Base-by-base conservation (phyloP, 805 yeast genomes). In the Metschnikowia reukaufii region DNA sequence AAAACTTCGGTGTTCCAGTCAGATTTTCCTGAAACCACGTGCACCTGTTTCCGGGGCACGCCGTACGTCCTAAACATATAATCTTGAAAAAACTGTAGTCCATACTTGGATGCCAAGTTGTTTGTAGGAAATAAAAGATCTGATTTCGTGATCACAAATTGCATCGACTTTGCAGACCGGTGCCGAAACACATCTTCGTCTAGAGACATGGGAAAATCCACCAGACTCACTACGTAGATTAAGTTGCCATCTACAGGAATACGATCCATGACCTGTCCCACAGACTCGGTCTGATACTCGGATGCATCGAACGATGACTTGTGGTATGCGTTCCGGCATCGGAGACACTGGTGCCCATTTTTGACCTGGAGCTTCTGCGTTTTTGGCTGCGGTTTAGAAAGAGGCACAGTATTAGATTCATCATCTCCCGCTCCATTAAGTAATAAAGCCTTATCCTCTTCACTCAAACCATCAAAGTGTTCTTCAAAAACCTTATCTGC, bases 121-220 rank as follows among this genome's bases (percentile, higher is more conserved):
- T 64, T 59, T 16, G 57, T 64, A 36, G 64, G 57, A 45, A 72
- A 73, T 1, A 79, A 46, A 41, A 78, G 58, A 54, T 81, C 85
- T 4, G 67, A 50, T 43, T 76, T 68, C 42, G 72, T 76, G 15
- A 78, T 58, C 2, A 76, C 62, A 42, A 72, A 74, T 38, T 65
- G 65, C 19, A 77, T 55, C 5, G 68, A 63, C n/a, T 55, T 45
- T 0, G 73, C 65, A 3, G 66, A 54, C 25, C 74, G 55, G 36
- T 60, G 62, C 32, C 68, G 57, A 20, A 70, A 57, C 7, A 79
- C 63, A 2, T 58, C 53, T 6, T 59, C 55, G 47, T 75, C 67
- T 2, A 83, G 57, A 6, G 83, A 74, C 34, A 84, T 66, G 1
- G 97, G 96, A 59, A 88, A 87, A 54, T 88, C 96, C 12, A 76